A percentile compares a stretch with the other conserved stretches of the same genome.
Conservation (phyloP, 352 stramenopile species). For the Pelagophyceae sp. region DNA sequence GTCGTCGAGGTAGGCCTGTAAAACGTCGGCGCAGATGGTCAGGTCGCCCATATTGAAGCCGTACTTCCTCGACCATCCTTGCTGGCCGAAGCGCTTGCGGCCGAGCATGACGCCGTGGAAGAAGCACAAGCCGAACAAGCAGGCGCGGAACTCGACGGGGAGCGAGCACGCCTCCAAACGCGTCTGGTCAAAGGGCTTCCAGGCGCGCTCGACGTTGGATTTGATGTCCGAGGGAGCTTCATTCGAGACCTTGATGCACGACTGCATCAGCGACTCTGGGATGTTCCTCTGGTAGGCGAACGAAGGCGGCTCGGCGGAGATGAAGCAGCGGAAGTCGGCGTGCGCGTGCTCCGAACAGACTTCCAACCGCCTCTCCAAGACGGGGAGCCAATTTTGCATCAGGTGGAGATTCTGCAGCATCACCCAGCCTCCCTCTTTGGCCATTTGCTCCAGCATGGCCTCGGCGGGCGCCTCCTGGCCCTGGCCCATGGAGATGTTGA, state of each 20-base stretch:
- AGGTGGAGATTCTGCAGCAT: slow-evolving; percentile 89
- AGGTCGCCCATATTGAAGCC: slow-evolving; percentile 91
- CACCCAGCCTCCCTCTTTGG: slow-evolving; percentile 69
- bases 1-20: slow-evolving; percentile 81
- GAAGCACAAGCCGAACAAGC: slow-evolving; percentile 78
- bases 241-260: slow-evolving; percentile 89
- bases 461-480: slow-evolving; percentile 75
- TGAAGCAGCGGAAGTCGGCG: slow-evolving; percentile 74
- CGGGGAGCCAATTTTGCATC: slow-evolving; percentile 70
- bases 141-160: slow-evolving; percentile 70
- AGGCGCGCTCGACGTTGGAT: slow-evolving; percentile 79
- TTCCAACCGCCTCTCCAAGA: slow-evolving; percentile 76
- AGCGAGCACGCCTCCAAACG: slow-evolving; percentile 76
- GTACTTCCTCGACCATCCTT: slow-evolving; percentile 90
- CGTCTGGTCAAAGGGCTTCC: slow-evolving; percentile 76
- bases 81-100: slow-evolving; percentile 79
- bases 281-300: slow-evolving; percentile 82
- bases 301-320: slow-evolving; percentile 70
- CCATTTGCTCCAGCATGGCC: slow-evolving; percentile 36
- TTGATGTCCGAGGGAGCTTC: slow-evolving; percentile 79
- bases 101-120: slow-evolving; percentile 88
- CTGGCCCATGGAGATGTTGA: slow-evolving; percentile 80
- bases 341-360: slow-evolving; percentile 54
- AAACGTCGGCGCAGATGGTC: slow-evolving; percentile 76
- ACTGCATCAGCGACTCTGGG: slow-evolving; percentile 82